A percentile compares a stretch with the other conserved stretches of the same genome.
Evolutionary conservation across 441 rosid species (phyloP).

Genomic region (Hura crepitans): DNA sequence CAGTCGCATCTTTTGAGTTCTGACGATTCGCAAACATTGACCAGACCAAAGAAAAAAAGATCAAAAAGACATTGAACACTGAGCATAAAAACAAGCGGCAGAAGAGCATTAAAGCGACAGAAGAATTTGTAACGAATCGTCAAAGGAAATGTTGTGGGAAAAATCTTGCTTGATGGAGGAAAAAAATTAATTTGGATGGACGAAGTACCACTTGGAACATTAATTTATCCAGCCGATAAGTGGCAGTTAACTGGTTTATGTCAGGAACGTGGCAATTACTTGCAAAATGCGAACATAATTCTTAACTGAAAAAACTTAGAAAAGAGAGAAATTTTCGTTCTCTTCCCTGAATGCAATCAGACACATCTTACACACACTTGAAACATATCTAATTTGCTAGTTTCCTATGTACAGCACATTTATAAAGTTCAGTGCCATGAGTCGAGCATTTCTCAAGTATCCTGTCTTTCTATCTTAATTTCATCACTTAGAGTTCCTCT

Average conservation of each 20-base stretch:
- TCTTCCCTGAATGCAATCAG: background rate
- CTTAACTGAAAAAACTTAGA: background rate
- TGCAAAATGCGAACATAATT: background rate
- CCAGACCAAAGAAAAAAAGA: too few relatives aligned
- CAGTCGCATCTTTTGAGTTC: too few relatives aligned
- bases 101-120: background rate
- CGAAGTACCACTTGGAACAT: too few relatives aligned
- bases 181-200: too few relatives aligned
- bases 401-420: background rate
- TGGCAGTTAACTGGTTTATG: background rate
- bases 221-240: background rate
- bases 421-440: background rate
- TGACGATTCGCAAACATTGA: too few relatives aligned
- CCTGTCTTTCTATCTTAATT: constrained; percentile 23
- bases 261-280: background rate
- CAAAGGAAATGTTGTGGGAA: background rate
- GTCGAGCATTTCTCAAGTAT: constrained; percentile 17
- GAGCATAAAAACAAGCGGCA: background rate
- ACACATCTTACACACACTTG: background rate
- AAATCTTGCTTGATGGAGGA: background rate
- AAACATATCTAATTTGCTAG: background rate
- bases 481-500: constrained; percentile 12
- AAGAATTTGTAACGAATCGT: background rate
- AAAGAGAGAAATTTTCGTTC: background rate
- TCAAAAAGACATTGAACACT: background rate